Percentiles rank a stretch among this genome's conserved stretches.
These are phyloP conservation scores for Xerocomellus dryophilus DNA, from an alignment of 768 basidiomycete species.

Conservation along the genomic window DNA sequence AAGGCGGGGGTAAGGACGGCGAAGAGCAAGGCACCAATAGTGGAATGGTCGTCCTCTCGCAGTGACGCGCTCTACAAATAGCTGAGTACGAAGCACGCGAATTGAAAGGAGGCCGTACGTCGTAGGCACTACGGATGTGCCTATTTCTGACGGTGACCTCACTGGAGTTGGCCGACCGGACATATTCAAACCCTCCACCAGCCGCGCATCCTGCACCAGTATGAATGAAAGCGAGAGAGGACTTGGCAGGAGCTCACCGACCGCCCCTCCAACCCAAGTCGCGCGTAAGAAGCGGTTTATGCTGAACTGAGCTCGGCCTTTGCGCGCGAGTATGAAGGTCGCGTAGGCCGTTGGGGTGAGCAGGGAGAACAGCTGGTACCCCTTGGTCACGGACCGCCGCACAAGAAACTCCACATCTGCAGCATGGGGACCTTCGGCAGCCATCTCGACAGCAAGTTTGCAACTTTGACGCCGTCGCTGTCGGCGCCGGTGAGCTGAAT, in stretches of 20 bases:
- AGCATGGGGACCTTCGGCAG: constrained; percentile 29
- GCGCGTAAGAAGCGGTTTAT: constrained; percentile 65
- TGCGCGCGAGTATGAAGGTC: constrained; percentile 49
- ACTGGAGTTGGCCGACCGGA: constrained; percentile 53
- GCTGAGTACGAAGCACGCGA: neutral
- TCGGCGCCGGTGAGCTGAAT: constrained; percentile 1
- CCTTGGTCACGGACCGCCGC: constrained; percentile 60
- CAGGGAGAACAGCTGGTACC: constrained; percentile 66
- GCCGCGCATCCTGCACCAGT: constrained; percentile 33
- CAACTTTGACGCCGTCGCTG: constrained; percentile 3
- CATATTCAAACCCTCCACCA: constrained; percentile 59
- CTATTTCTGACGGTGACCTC: constrained; percentile 47
- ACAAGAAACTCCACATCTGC: constrained; percentile 67
- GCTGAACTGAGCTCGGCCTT: constrained; percentile 52
- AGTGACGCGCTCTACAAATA: constrained; percentile 49
- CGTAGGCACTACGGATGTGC: constrained; percentile 52
- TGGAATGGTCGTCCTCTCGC: constrained; percentile 70
- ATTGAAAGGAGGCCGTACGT: constrained; percentile 42
- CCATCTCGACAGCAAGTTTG: constrained; percentile 12
- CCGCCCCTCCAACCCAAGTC: constrained; percentile 67
- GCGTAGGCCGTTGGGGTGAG: constrained; percentile 61
- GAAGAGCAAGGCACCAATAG: constrained; percentile 65
- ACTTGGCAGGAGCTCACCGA: constrained; percentile 34
- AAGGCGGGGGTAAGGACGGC: constrained; percentile 65
- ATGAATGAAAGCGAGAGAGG: neutral